phyloP scores from a whole-genome alignment of 768 basidiomycete genomes.

The Lactifluus echinatus region DNA sequence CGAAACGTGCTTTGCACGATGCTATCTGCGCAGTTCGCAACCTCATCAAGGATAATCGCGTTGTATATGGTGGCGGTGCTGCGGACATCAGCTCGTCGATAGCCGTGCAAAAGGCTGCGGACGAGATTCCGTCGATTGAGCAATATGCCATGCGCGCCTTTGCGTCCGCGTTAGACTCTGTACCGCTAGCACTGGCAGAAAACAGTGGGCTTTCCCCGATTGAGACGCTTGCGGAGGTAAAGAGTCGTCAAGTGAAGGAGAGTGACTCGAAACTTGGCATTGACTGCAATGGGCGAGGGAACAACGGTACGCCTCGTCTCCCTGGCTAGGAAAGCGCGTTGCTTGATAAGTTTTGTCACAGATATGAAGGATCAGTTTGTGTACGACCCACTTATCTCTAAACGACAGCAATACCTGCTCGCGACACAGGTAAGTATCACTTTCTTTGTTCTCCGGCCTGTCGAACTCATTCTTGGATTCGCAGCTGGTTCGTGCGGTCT shows the following conservation, averaged over 20 bases:
- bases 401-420: conserved; percentile 91
- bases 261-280: conserved; percentile 82
- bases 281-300: conserved; percentile 78
- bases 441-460: background rate
- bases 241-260: conserved; percentile 86
- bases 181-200: conserved; percentile 94
- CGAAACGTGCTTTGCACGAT: conserved; percentile 95
- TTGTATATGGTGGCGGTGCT: conserved; percentile 97
- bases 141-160: conserved; percentile 99
- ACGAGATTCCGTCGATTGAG: conserved; percentile 96
- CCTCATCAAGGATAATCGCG: conserved; percentile 88
- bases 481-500: conserved; percentile 74
- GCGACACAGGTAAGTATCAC: conserved; percentile 73
- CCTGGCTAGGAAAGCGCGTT: background rate
- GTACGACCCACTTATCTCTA: conserved; percentile 94
- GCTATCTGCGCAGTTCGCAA: conserved; percentile 97
- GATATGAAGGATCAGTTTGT: conserved; percentile 98
- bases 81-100: conserved; percentile 95
- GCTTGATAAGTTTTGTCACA: conserved; percentile 27
- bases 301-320: conserved; percentile 59
- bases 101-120: conserved; percentile 89
- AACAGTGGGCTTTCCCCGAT: conserved; percentile 96
- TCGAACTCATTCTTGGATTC: conserved; percentile 7
- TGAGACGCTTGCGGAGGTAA: conserved; percentile 92
- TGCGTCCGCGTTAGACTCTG: conserved; percentile 86